Evolutionary conservation across 495 filamentous ascomycete species (phyloP).

Genomic region (Lophium mytilinum): DNA sequence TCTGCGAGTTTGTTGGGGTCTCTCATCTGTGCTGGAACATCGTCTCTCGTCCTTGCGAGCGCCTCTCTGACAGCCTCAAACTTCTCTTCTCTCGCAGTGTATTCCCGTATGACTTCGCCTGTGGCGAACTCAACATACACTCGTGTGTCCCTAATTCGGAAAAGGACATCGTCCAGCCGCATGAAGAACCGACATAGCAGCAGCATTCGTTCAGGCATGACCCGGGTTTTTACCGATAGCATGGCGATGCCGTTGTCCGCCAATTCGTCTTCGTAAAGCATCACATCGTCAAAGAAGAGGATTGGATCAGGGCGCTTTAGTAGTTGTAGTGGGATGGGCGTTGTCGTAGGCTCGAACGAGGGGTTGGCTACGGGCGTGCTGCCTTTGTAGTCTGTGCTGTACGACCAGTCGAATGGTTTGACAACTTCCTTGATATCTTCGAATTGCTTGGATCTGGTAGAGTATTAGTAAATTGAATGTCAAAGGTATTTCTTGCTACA

Average conservation of each 20-base stretch:
- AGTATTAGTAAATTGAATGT: conserved; percentile 2
- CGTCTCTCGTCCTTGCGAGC: conserved; percentile 62
- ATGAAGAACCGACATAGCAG: conserved; percentile 86
- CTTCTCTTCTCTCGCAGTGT: conserved; percentile 68
- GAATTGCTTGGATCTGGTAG: conserved; percentile 63
- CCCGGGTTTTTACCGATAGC: conserved; percentile 77
- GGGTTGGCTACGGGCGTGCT: conserved; percentile 38
- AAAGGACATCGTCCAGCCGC: conserved; percentile 80
- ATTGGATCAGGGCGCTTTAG: conserved; percentile 85
- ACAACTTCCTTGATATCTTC: conserved; percentile 89
- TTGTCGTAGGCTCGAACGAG: conserved; percentile 44
- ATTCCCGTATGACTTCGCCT: conserved; percentile 81
- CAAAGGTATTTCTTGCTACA: not conserved
- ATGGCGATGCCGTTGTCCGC: conserved; percentile 94
- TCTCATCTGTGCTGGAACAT: conserved; percentile 67
- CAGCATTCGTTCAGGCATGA: conserved; percentile 81
- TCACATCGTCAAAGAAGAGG: conserved; percentile 86
- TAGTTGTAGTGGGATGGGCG: conserved; percentile 71
- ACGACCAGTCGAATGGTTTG: conserved; percentile 96
- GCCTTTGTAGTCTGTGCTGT: conserved; percentile 77
- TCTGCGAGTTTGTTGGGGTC: conserved; percentile 74
- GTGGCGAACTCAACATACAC: conserved; percentile 83
- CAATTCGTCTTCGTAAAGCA: conserved; percentile 94
- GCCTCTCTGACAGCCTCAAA: conserved; percentile 71
- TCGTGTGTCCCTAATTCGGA: conserved; percentile 80